These are phyloP conservation scores for Helichrysum umbraculigerum DNA, from an alignment of 129 eudicot genomes.

Conservation along the genomic window DNA sequence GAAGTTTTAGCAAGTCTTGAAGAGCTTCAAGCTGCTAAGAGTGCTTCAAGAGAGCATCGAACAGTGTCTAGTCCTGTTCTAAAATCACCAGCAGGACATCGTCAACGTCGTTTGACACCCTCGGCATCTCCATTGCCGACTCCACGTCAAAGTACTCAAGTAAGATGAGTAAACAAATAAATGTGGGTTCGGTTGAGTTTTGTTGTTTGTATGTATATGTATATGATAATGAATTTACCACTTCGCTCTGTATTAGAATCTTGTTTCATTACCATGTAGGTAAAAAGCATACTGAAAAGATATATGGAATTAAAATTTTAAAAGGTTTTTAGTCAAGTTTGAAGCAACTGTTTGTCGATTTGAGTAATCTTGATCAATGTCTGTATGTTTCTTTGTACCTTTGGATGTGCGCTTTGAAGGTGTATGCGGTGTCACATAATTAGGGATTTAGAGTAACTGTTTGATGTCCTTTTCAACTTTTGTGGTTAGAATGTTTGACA, in stretches of 20 bases:
- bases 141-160: constrained; percentile 22
- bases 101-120: constrained; percentile 36
- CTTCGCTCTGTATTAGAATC: neutral
- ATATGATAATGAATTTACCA: neutral
- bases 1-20: constrained; percentile 61
- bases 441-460: no score
- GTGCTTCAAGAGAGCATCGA: constrained; percentile 35
- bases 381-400: neutral
- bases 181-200: neutral
- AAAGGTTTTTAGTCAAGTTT: neutral
- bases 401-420: neutral
- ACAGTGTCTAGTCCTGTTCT: constrained; percentile 25
- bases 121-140: constrained; percentile 33
- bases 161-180: constrained; percentile 13
- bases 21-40: constrained; percentile 55
- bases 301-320: neutral
- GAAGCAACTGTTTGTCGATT: neutral
- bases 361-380: neutral
- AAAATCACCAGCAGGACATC: constrained; percentile 52
- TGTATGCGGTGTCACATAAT: no score
- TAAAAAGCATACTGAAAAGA: neutral
- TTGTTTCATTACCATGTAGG: neutral
- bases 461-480: neutral
- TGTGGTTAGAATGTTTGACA: neutral
- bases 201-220: constrained; percentile 23